Evolutionary conservation across 805 yeast species (phyloP).

Genomic region (Saturnispora diversa): DNA sequence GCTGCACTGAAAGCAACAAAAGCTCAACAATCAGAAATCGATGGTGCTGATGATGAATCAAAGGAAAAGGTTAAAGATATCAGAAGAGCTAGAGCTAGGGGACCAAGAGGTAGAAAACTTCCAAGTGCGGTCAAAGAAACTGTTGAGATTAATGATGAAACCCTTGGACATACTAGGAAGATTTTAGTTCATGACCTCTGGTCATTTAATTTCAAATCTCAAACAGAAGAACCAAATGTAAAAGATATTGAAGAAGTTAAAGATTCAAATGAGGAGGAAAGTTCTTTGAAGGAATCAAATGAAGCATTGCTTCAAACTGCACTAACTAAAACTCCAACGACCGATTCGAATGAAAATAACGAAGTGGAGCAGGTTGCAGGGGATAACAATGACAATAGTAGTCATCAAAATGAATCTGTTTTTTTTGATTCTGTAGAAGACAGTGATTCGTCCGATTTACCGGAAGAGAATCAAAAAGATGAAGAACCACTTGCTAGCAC

Average conservation of each 20-base stretch:
- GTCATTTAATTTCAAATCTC: conserved; percentile 23
- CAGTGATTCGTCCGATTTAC: background rate
- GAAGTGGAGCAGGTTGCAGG: no score
- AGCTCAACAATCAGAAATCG: conserved; percentile 13
- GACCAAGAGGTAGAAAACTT: conserved; percentile 66
- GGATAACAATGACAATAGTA: no score
- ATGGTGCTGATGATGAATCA: conserved; percentile 4
- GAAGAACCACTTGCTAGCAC: no score
- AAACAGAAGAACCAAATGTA: background rate
- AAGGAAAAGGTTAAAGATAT: conserved; percentile 27
- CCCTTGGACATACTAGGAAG: conserved; percentile 27
- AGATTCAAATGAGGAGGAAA: no score
- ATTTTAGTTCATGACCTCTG: conserved; percentile 32
- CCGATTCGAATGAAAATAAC: no score
- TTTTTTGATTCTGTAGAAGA: no score
- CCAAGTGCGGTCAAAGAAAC: conserved; percentile 49
- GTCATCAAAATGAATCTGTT: no score
- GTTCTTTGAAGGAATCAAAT: no score
- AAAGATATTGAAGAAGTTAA: no score
- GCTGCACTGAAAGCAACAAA: conserved; percentile 13
- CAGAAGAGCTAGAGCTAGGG: conserved; percentile 51
- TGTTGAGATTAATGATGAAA: conserved; percentile 30
- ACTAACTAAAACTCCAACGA: no score
- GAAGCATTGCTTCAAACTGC: no score
- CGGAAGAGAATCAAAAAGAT: no score